Base-by-base conservation (phyloP, 305 asterid species). In the Fraxinus sp. region DNA sequence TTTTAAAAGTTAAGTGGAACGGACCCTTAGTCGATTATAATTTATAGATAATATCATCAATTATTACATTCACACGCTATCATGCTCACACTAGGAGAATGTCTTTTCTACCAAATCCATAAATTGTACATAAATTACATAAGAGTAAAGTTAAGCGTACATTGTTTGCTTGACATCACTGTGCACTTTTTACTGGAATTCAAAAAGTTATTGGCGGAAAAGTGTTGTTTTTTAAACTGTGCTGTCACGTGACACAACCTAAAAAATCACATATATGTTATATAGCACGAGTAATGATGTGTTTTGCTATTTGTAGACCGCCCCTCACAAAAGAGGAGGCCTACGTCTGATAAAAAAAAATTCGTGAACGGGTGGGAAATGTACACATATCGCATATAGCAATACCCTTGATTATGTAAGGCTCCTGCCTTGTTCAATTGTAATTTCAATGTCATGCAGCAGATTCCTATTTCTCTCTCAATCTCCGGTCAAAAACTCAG, bases 381-480 rank as follows among this genome's bases (percentile, higher is more conserved):
- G 49, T 39, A 39, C 49, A 2, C 49, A 36, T 39, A 14, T 39
- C 49, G 10, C 49, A 39, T 39, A 7, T 37, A 37, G 49, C 49
- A 39, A 39, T 39, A 39, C 49, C 49, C 13, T 39, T 39, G 49
- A 39, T 39, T 39, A 1, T 39, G 0, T 18, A 10, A 33, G 37
- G 9, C 8, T 28, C 74, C 22, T 18, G 37, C 18, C 10, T 14
- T 36, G 59, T 46, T 49, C 80, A 68, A 57, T 77, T 49, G 13
- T 7, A 8, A 26, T 68, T 68, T 9, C 80, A 74, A 18, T 74
- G 77, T 81, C 78, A 81, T 86, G 89, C 89, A 73, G 87, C 66
- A 52, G 68, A 28, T 66, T 81, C 44, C 49, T 13, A 28, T n/a
- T 41, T 44, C 41, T 57, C 32, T 70, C 64, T 78, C 78, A 3